Evolutionary conservation across 495 filamentous ascomycete genomes (phyloP).

Genomic region (Penicillium ochrochloron): DNA sequence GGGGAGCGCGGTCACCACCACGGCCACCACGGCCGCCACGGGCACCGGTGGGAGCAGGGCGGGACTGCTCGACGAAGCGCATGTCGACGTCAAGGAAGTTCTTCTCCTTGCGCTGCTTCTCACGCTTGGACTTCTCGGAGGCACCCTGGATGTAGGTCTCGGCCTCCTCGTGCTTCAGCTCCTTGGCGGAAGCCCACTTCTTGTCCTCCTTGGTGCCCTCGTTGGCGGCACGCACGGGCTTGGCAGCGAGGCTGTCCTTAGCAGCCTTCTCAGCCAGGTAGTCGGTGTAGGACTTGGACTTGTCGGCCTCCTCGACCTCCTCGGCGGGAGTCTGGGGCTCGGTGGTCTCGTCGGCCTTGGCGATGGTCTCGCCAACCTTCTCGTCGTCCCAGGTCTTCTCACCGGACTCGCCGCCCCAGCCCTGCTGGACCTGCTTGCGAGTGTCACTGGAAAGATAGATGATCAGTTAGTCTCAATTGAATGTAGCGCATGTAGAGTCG

Average conservation of each 20-base stretch:
- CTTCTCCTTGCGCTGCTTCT: slow-evolving; percentile 93
- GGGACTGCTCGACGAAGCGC: slow-evolving; percentile 68
- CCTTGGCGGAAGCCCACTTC: slow-evolving; percentile 89
- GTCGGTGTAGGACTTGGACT: slow-evolving; percentile 82
- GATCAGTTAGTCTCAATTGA: slow-evolving; percentile 17
- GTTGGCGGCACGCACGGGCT: slow-evolving; percentile 83
- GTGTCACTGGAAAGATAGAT: slow-evolving; percentile 64
- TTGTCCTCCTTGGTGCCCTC: slow-evolving; percentile 83
- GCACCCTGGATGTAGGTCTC: slow-evolving; percentile 76
- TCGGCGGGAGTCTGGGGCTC: slow-evolving; percentile 55
- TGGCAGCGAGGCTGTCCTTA: slow-evolving; percentile 72
- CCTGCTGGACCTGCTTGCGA: slow-evolving; percentile 88
- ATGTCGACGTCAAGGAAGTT: slow-evolving; percentile 84
- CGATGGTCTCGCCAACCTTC: slow-evolving; percentile 83
- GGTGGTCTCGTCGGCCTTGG: slow-evolving; percentile 77
- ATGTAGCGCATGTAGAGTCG: background rate
- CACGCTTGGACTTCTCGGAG: slow-evolving; percentile 80
- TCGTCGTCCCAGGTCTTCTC: slow-evolving; percentile 84
- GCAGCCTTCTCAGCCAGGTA: slow-evolving; percentile 88
- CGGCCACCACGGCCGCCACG: slow-evolving; percentile 55
- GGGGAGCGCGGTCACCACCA: slow-evolving; percentile 41
- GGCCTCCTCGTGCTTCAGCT: slow-evolving; percentile 70
- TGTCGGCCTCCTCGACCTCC: slow-evolving; percentile 75
- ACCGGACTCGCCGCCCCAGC: slow-evolving; percentile 86
- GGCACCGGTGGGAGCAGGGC: slow-evolving; percentile 47